Evolutionary conservation across 495 filamentous ascomycete genomes (phyloP).

Genomic region (Podospora australis): DNA sequence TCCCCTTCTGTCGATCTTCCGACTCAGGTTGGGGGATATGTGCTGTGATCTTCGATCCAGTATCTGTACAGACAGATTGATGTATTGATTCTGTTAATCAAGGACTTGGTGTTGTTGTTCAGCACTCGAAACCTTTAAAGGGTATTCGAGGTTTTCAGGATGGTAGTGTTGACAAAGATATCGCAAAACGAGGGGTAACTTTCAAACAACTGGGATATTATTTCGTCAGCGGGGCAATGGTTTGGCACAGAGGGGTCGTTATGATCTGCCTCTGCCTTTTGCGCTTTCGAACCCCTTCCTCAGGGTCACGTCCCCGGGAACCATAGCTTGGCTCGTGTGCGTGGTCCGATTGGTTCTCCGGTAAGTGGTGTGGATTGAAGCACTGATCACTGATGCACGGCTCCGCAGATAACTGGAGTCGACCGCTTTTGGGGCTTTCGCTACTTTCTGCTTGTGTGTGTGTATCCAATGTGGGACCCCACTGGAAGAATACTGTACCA

Average conservation of each 20-base stretch:
- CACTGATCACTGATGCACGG: conserved; percentile 4
- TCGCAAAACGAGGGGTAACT: conserved; percentile 4
- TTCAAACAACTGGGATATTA: background rate
- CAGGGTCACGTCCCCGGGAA: conserved; percentile 5
- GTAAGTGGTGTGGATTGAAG: too few relatives aligned
- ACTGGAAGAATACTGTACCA: conserved; percentile 22
- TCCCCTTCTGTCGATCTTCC: too few relatives aligned
- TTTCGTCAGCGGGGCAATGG: conserved; percentile 22
- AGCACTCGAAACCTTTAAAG: too few relatives aligned
- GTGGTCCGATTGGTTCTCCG: background rate
- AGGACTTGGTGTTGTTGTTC: too few relatives aligned
- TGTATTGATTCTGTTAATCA: too few relatives aligned
- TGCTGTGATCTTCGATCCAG: too few relatives aligned
- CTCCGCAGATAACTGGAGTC: conserved; percentile 13
- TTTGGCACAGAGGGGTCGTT: background rate
- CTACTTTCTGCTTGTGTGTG: background rate
- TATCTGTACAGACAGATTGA: too few relatives aligned
- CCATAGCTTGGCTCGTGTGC: conserved; percentile 12
- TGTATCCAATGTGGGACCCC: conserved; percentile 12
- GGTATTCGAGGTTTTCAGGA: too few relatives aligned
- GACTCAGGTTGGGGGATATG: too few relatives aligned
- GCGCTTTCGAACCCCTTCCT: too few relatives aligned
- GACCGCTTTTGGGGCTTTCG: conserved; percentile 4
- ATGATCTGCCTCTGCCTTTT: background rate
- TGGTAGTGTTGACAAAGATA: too few relatives aligned